These are phyloP conservation scores for Dalechampia spathulata DNA, from an alignment of 441 rosid species.

Conservation along the genomic window DNA sequence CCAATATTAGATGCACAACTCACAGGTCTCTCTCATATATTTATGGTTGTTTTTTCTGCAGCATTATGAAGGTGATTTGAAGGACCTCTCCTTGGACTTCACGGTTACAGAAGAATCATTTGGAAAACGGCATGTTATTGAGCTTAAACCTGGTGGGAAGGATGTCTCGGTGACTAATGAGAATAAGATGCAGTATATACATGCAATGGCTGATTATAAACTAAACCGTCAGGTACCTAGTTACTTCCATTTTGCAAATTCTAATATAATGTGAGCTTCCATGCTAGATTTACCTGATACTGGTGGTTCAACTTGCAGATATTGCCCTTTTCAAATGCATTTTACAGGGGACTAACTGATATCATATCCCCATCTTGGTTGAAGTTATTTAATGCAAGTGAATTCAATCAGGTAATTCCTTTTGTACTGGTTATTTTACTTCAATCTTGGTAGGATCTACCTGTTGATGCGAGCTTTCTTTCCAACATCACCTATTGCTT, in stretches of 20 bases:
- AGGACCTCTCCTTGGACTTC: constrained; percentile 89
- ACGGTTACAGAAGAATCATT: constrained; percentile 87
- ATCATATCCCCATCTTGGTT: constrained; percentile 88
- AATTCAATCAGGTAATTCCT: constrained; percentile 85
- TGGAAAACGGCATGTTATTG: constrained; percentile 63
- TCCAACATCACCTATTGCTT: no score
- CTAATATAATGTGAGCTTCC: constrained; percentile 4
- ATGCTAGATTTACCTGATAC: constrained; percentile 17
- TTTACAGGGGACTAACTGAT: constrained; percentile 86
- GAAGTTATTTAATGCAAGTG: constrained; percentile 88
- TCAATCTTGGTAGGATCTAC: no score
- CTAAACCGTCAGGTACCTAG: constrained; percentile 83
- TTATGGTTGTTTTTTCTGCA: constrained; percentile 26
- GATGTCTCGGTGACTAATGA: constrained; percentile 76
- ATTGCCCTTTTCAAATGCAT: constrained; percentile 92
- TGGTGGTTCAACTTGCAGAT: constrained; percentile 52
- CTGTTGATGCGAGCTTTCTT: no score
- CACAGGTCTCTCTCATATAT: neutral
- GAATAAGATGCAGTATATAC: constrained; percentile 98
- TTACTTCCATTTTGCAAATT: constrained; percentile 14
- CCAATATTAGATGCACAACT: neutral
- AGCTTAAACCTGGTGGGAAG: constrained; percentile 90
- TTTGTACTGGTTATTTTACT: no score
- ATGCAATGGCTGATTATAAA: constrained; percentile 97
- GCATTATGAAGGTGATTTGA: constrained; percentile 87